Evolutionary conservation across 2,329 filamentous ascomycete species (phyloP), one percentile per base, ranked within the genome.

Genomic region (Colletotrichum zoysiae): DNA sequence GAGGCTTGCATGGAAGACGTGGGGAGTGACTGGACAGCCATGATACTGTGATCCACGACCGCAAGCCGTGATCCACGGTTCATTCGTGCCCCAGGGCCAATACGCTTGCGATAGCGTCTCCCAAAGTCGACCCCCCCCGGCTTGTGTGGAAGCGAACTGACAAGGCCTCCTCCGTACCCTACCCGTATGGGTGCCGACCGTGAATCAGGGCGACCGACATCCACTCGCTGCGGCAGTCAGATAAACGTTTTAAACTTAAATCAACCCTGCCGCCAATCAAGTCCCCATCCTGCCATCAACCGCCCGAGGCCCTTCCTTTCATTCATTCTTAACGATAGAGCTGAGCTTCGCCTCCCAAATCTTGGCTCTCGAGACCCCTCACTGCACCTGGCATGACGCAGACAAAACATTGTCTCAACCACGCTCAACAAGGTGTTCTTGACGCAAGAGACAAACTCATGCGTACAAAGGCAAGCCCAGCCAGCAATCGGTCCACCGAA

Each of bases 181-280:
- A 38, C 8, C 30, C 2, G 35, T 38, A 9, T 38, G 35, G 35
- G 35, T 9, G 40, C 57, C 38, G 23, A 30, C 14, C 20, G 16
- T 16, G 51, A 33, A 4, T 33, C 16, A 30, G 51, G 14, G 51
- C 30, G 30, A 30, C 30, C 8, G 8, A 11, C 30, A 55, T 55
- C 2, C 51, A 35, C 51, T 20, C 30, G 23, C 8, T 12, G 30
- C 26, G 30, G 51, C 51, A 55, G 33, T 33, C n/a, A 40, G 26
- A 51, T 30, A 62, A 51, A 51, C 61, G 61, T 44, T 63, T 56
- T 56, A 62, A 44, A 59, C 57, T 67, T 50, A 50, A 33, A 33
- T 11, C 23, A n/a, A 26, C 48, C 48, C 16, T 30, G 35, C 46
- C 44, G 35, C 55, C 35, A n/a, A 26, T 40, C 11, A 9, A 38